These are phyloP conservation scores for Verticillium longisporum DNA, from an alignment of 2,329 filamentous ascomycete genomes.

Conservation along the genomic window DNA sequence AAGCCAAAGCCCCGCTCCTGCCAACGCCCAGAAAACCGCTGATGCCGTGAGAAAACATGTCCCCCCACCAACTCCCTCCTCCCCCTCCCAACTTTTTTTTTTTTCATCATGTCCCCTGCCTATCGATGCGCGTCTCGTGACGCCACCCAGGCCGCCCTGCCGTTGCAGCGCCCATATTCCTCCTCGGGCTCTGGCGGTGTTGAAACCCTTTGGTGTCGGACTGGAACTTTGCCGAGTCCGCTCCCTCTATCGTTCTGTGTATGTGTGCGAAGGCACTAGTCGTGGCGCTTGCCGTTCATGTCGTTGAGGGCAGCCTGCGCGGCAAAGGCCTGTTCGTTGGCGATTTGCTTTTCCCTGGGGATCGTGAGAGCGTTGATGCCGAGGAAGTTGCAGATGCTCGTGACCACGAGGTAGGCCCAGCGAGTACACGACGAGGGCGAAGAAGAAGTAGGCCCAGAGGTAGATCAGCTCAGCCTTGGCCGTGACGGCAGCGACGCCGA, in stretches of 20 bases:
- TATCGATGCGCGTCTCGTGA: neutral
- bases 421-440: conserved; percentile 82
- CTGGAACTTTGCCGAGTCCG: neutral
- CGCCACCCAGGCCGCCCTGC: neutral
- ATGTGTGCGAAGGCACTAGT: neutral
- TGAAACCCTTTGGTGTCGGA: neutral
- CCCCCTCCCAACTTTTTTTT: neutral
- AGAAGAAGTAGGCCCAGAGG: conserved; percentile 75
- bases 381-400: conserved; percentile 83
- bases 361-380: conserved; percentile 96
- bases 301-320: neutral
- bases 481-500: conserved; percentile 64
- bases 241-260: neutral
- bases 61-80: neutral
- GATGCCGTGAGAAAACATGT: neutral
- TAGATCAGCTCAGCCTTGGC: conserved; percentile 69
- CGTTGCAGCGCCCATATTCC: neutral
- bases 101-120: neutral
- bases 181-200: neutral
- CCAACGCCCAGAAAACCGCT: neutral
- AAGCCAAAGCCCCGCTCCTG: neutral
- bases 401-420: conserved; percentile 89
- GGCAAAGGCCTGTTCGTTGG: conserved; percentile 38
- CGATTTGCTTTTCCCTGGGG: conserved; percentile 51
- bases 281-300: neutral